These are phyloP conservation scores for Galerina marginata DNA, from an alignment of 768 basidiomycete species.

Conservation along the genomic window DNA sequence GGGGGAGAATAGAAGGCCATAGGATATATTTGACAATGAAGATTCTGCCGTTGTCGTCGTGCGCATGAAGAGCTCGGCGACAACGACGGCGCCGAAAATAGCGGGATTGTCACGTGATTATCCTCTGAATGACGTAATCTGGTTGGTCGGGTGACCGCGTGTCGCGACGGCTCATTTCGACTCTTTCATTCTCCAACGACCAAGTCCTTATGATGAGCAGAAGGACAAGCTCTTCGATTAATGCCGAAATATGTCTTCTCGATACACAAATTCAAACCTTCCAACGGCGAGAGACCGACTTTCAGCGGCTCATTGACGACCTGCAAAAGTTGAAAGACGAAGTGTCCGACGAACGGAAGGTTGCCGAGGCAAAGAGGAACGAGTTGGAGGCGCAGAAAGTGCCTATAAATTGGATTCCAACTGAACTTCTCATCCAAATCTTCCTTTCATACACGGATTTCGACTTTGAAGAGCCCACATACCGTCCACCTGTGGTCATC, in stretches of 20 bases:
- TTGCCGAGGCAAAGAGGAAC: slow-evolving; percentile 32
- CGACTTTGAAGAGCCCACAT: slow-evolving; percentile 30
- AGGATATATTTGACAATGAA: no score
- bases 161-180: background rate
- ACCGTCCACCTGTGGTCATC: slow-evolving; percentile 42
- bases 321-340: slow-evolving; percentile 43
- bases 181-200: background rate
- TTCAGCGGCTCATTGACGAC: slow-evolving; percentile 44
- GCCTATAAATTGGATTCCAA: slow-evolving; percentile 57
- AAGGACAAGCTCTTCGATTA: slow-evolving; percentile 33
- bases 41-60: no score
- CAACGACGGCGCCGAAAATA: background rate
- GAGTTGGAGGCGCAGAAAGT: slow-evolving; percentile 45
- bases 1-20: no score
- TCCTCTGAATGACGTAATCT: background rate
- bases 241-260: slow-evolving; percentile 42
- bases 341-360: slow-evolving; percentile 37
- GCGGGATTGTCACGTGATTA: background rate
- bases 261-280: slow-evolving; percentile 43
- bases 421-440: slow-evolving; percentile 51
- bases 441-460: slow-evolving; percentile 37
- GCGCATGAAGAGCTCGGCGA: no score
- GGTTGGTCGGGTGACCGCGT: background rate
- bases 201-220: slow-evolving; percentile 23
- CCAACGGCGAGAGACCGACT: slow-evolving; percentile 43